These are phyloP conservation scores for Podaxis sp. DNA, from an alignment of 768 basidiomycete genomes.

Conservation along the genomic window DNA sequence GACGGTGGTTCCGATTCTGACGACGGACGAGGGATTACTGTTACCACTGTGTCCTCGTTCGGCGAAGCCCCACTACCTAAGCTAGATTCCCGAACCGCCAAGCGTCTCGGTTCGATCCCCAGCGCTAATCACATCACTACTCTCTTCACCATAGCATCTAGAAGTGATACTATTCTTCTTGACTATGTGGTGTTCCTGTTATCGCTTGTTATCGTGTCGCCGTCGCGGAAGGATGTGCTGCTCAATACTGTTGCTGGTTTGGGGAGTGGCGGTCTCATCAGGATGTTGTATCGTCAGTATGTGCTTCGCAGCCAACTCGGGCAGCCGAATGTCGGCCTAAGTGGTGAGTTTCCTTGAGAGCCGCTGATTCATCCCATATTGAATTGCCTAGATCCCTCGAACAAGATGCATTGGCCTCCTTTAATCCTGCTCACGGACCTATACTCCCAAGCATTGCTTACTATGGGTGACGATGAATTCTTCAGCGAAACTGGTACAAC, in stretches of 20 bases:
- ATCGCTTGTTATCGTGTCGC: slow-evolving; percentile 56
- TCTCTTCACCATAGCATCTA: slow-evolving; percentile 42
- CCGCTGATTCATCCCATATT: not conserved
- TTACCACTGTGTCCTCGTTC: slow-evolving; percentile 35
- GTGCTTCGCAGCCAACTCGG: slow-evolving; percentile 63
- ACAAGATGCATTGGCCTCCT: slow-evolving; percentile 53
- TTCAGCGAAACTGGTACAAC: slow-evolving; percentile 43
- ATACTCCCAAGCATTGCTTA: slow-evolving; percentile 79
- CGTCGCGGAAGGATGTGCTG: slow-evolving; percentile 50
- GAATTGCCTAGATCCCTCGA: slow-evolving; percentile 34
- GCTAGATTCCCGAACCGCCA: slow-evolving; percentile 56
- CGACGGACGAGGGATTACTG: slow-evolving; percentile 23
- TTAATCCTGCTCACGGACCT: slow-evolving; percentile 77
- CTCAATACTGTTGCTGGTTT: slow-evolving; percentile 48
- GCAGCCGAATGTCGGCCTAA: slow-evolving; percentile 35
- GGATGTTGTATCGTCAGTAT: slow-evolving; percentile 69
- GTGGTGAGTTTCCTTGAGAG: slow-evolving; percentile 19
- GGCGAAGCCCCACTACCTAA: slow-evolving; percentile 27
- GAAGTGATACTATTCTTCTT: slow-evolving; percentile 32
- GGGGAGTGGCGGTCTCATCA: slow-evolving; percentile 56
- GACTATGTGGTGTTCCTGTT: slow-evolving; percentile 57
- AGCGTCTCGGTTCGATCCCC: slow-evolving; percentile 57
- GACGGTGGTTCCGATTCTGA: slow-evolving; percentile 39
- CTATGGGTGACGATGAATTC: slow-evolving; percentile 97
- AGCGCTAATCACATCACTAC: slow-evolving; percentile 48